Evolutionary conservation across 805 yeast genomes (phyloP).

Genomic region (Kodamaea fukazawae): DNA sequence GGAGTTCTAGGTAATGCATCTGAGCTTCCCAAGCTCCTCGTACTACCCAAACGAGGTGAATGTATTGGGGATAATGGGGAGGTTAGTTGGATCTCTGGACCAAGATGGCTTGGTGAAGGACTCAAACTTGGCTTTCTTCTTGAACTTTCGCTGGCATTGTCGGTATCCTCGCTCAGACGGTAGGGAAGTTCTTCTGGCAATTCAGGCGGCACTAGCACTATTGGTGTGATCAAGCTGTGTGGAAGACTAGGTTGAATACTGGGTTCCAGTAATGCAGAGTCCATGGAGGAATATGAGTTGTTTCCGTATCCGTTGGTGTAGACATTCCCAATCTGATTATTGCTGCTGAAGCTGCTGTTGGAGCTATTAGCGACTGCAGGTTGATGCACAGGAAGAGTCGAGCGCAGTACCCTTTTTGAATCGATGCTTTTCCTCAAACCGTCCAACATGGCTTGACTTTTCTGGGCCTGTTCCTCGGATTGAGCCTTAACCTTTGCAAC

Average conservation of each 20-base stretch:
- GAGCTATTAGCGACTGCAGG: constrained; percentile 8
- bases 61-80: neutral
- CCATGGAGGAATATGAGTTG: constrained; percentile 28
- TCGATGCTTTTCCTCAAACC: constrained; percentile 39
- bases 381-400: no score
- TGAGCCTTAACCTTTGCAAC: constrained; percentile 20
- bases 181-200: neutral
- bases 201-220: constrained; percentile 6
- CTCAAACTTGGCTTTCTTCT: no score
- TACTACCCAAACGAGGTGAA: neutral
- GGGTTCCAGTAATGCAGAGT: constrained; percentile 23
- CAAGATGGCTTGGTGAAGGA: no score
- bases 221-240: constrained; percentile 7
- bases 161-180: no score
- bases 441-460: constrained; percentile 23
- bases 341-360: neutral
- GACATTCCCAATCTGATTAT: neutral
- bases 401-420: constrained; percentile 24
- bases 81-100: neutral
- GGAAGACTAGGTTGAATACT: constrained; percentile 10
- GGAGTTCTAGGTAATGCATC: neutral
- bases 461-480: constrained; percentile 15
- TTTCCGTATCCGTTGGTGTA: constrained; percentile 7
- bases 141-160: no score
- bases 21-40: neutral